A percentile compares a stretch with the other conserved stretches of the same genome.
Evolutionary conservation across 345 rosid species (phyloP).

Genomic region (Draba incana): DNA sequence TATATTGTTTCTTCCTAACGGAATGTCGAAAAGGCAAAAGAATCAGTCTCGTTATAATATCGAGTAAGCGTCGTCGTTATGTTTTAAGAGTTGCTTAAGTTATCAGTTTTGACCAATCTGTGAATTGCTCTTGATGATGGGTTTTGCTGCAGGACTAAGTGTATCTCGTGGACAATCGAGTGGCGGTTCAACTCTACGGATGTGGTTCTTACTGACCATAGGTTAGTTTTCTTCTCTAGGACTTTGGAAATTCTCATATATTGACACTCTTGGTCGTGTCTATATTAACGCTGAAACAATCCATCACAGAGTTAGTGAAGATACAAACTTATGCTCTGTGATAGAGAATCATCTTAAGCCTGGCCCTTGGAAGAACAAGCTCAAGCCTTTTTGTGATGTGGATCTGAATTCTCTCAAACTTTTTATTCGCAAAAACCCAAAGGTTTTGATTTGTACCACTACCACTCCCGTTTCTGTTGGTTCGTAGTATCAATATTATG

Average conservation of each 20-base stretch:
- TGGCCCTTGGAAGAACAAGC: slow-evolving; percentile 73
- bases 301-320: slow-evolving; percentile 68
- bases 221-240: slow-evolving; percentile 50
- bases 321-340: slow-evolving; percentile 54
- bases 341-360: slow-evolving; percentile 74
- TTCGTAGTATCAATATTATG: background rate
- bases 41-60: slow-evolving; percentile 59
- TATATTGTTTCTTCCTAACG: slow-evolving; percentile 61
- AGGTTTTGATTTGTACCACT: slow-evolving; percentile 45
- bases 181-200: slow-evolving; percentile 84
- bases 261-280: background rate
- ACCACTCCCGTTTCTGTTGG: background rate
- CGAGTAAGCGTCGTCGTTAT: slow-evolving; percentile 41
- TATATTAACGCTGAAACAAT: background rate
- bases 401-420: slow-evolving; percentile 62
- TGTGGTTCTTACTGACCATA: slow-evolving; percentile 65
- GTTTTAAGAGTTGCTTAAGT: too few relatives aligned
- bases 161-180: slow-evolving; percentile 85
- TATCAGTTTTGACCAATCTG: slow-evolving; percentile 11
- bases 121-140: slow-evolving; percentile 13
- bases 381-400: slow-evolving; percentile 64
- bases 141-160: slow-evolving; percentile 55
- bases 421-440: slow-evolving; percentile 61
- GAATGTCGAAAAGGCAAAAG: slow-evolving; percentile 74
- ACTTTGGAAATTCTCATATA: background rate